Percentiles rank a stretch among this genome's conserved stretches.
phyloP scores from a whole-genome alignment of 148 eudicot genomes.

The Amaranthus cruentus region DNA sequence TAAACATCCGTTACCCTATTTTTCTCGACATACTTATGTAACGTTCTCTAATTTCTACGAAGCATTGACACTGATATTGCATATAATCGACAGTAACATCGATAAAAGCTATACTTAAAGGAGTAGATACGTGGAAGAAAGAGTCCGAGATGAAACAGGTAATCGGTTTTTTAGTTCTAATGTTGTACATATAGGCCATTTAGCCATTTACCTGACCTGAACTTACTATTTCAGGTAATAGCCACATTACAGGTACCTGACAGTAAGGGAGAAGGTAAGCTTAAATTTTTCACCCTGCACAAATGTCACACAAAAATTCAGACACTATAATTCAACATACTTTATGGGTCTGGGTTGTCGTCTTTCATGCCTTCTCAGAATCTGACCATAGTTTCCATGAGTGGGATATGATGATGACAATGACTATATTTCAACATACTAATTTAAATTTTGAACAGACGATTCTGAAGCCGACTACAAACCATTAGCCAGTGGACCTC shows the following conservation, averaged over 20 bases:
- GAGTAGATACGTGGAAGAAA: constrained; percentile 59
- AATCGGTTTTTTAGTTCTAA: neutral
- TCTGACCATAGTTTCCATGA: too few relatives aligned
- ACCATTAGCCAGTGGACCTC: constrained; percentile 50
- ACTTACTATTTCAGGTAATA: constrained; percentile 30
- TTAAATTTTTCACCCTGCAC: neutral
- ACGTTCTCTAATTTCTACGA: too few relatives aligned
- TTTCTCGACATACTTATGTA: neutral
- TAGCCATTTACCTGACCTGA: neutral
- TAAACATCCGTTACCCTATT: neutral
- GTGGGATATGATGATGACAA: too few relatives aligned
- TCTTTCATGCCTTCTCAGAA: too few relatives aligned
- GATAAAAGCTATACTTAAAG: constrained; percentile 46
- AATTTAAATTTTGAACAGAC: constrained; percentile 17
- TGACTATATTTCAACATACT: neutral
- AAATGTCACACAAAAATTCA: neutral
- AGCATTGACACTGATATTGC: neutral
- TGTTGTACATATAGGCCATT: neutral
- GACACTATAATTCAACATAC: neutral
- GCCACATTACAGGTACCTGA: constrained; percentile 26
- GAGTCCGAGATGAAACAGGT: constrained; percentile 45
- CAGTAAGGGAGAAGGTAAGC: constrained; percentile 31
- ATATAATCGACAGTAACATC: constrained; percentile 43
- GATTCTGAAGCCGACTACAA: constrained; percentile 51
- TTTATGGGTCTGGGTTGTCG: too few relatives aligned